Evolutionary conservation across 163 green algal genomes (phyloP).

Genomic region (Scenedesmus sp.): DNA sequence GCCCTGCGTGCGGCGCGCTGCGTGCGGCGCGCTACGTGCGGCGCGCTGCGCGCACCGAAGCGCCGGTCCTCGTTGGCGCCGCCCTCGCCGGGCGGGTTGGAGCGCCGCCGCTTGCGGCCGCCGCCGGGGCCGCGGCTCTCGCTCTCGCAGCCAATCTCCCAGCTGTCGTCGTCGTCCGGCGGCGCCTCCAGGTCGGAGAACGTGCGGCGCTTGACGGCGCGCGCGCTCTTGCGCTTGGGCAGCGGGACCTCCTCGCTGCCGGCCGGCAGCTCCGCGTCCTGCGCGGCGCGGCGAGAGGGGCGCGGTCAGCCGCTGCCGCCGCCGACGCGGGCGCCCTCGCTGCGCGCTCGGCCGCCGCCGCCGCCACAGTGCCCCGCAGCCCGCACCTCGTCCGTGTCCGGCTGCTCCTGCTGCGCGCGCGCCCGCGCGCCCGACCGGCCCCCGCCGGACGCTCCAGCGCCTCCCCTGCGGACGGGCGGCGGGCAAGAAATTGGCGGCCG

Average conservation of each 20-base stretch:
- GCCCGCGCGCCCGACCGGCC: not conserved
- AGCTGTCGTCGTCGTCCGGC: slow-evolving; percentile 33
- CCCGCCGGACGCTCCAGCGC: not conserved
- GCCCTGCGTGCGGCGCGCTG: too few relatives aligned
- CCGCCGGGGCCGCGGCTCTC: not conserved
- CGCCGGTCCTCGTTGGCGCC: slow-evolving; percentile 26
- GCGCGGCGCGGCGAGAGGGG: too few relatives aligned
- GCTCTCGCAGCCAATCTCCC: slow-evolving; percentile 33
- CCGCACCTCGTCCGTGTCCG: slow-evolving; percentile 20
- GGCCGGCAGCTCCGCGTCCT: not conserved
- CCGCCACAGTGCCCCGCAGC: too few relatives aligned
- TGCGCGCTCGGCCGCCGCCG: too few relatives aligned
- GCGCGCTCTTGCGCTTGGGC: slow-evolving; percentile 11
- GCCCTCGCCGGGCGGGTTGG: not conserved
- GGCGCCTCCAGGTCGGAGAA: slow-evolving; percentile 3
- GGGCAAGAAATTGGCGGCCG: too few relatives aligned
- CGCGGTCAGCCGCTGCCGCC: too few relatives aligned
- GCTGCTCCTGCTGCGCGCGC: not conserved
- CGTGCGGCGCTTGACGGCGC: slow-evolving; percentile 27
- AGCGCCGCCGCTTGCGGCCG: not conserved
- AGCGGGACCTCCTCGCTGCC: not conserved
- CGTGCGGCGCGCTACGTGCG: too few relatives aligned
- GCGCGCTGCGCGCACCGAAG: slow-evolving; percentile 44
- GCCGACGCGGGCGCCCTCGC: too few relatives aligned
- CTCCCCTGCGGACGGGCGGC: too few relatives aligned